Evolutionary conservation across 2,329 filamentous ascomycete species (phyloP).

Genomic region (Trichoderma breve): DNA sequence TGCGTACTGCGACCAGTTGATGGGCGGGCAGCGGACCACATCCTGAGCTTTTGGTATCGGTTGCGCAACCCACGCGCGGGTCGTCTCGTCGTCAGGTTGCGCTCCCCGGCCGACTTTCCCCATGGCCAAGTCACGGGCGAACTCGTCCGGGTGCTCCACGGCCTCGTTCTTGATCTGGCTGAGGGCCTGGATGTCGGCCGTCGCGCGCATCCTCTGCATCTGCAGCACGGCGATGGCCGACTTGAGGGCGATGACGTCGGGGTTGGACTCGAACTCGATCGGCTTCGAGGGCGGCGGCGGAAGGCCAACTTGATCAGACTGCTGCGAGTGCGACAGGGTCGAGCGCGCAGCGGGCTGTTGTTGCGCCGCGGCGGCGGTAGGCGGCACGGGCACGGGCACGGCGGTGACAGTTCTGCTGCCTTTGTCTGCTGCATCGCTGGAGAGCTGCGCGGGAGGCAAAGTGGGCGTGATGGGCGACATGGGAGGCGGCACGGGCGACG

Average conservation of each 20-base stretch:
- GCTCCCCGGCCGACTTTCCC: constrained; percentile 49
- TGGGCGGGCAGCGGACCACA: constrained; percentile 78
- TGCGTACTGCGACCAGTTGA: constrained; percentile 95
- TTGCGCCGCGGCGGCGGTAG: neutral
- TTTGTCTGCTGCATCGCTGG: constrained; percentile 9
- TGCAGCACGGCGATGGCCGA: constrained; percentile 85
- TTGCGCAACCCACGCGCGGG: constrained; percentile 49
- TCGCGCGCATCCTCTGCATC: constrained; percentile 76
- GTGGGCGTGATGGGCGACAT: constrained; percentile 57
- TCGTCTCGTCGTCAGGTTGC: constrained; percentile 26
- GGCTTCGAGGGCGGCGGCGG: constrained; percentile 50
- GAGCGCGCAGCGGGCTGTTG: constrained; percentile 33
- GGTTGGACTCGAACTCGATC: constrained; percentile 64
- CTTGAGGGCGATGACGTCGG: constrained; percentile 82
- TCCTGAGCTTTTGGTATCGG: constrained; percentile 75
- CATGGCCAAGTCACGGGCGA: constrained; percentile 64
- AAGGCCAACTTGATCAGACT: constrained; percentile 41
- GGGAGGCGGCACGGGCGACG: constrained; percentile 49
- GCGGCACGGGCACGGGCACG: neutral
- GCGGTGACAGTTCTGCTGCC: neutral
- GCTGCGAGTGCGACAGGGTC: constrained; percentile 48
- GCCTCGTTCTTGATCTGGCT: constrained; percentile 69
- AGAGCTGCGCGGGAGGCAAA: constrained; percentile 38
- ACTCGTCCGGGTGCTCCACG: constrained; percentile 67
- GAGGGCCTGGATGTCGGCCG: constrained; percentile 70